Conservation (phyloP, 345 rosid genomes). For the Moricandia moricandioides region DNA sequence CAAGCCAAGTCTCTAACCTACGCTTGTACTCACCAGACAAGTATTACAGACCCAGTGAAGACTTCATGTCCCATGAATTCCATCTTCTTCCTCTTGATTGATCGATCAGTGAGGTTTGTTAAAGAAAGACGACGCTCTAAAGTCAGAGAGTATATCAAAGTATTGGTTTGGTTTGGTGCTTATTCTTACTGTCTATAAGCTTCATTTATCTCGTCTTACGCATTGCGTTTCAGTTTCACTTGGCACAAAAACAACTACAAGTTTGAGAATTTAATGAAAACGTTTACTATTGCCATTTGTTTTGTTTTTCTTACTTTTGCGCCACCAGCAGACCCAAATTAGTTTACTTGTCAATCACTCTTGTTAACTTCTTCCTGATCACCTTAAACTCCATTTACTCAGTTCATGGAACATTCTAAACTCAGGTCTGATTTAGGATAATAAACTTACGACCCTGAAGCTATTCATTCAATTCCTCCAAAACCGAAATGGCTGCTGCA, state of each 20-base stretch:
- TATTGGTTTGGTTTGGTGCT: slow-evolving; percentile 13
- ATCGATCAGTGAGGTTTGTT: not conserved
- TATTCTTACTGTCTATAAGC: slow-evolving; percentile 29
- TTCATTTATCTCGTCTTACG: not conserved
- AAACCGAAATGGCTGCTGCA: slow-evolving; percentile 40
- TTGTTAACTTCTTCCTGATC: slow-evolving; percentile 39
- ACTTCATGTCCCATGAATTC: slow-evolving; percentile 95
- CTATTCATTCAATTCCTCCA: slow-evolving; percentile 38
- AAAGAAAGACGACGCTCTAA: not conserved
- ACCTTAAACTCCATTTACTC: slow-evolving; percentile 21
- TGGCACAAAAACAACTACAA: not conserved
- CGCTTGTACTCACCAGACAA: slow-evolving; percentile 91
- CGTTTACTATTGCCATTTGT: not conserved
- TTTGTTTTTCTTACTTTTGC: not conserved
- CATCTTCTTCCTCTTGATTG: slow-evolving; percentile 59
- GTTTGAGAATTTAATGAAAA: slow-evolving; percentile 1
- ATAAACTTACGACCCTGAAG: slow-evolving; percentile 41
- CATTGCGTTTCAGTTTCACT: slow-evolving; percentile 11
- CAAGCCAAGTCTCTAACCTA: slow-evolving; percentile 90
- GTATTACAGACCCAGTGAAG: slow-evolving; percentile 95
- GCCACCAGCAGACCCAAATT: not conserved
- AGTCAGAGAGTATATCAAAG: slow-evolving; percentile 2
- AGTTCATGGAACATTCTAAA: slow-evolving; percentile 44
- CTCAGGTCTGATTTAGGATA: slow-evolving; percentile 50
- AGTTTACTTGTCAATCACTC: slow-evolving; percentile 19